Evolutionary conservation across 805 yeast species (phyloP).

Genomic region (Gaillardinia entomophila): DNA sequence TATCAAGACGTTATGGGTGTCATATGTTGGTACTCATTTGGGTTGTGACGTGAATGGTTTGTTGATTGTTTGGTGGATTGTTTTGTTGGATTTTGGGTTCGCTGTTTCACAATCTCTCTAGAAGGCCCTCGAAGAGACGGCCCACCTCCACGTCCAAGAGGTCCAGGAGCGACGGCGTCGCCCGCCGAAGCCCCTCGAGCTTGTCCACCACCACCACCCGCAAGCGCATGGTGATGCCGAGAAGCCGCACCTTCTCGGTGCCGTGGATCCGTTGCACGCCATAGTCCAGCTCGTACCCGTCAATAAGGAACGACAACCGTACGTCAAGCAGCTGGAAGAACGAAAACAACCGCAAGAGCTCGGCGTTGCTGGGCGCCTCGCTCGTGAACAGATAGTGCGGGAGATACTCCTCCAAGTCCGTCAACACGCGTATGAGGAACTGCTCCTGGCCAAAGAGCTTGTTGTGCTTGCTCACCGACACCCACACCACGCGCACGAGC

Average conservation of each 20-base stretch:
- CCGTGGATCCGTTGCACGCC: slow-evolving; percentile 22
- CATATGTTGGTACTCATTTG: too few relatives aligned
- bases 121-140: slow-evolving; percentile 32
- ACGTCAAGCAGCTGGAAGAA: slow-evolving; percentile 35
- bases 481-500: slow-evolving; percentile 56
- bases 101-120: slow-evolving; percentile 24
- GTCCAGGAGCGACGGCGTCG: slow-evolving; percentile 7
- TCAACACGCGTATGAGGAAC: slow-evolving; percentile 57
- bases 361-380: slow-evolving; percentile 5
- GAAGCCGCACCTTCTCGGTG: slow-evolving; percentile 49
- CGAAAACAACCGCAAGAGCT: slow-evolving; percentile 14
- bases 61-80: too few relatives aligned
- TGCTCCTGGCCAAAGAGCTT: slow-evolving; percentile 54
- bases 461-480: slow-evolving; percentile 35
- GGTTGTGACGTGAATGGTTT: too few relatives aligned
- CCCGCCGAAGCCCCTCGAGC: slow-evolving; percentile 12
- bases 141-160: slow-evolving; percentile 31
- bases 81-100: too few relatives aligned
- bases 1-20: too few relatives aligned
- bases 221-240: slow-evolving; percentile 48
- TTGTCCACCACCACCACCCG: slow-evolving; percentile 34
- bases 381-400: slow-evolving; percentile 18
- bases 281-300: slow-evolving; percentile 21
- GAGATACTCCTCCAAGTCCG: slow-evolving; percentile 60
- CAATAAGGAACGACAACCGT: slow-evolving; percentile 20